A percentile compares a stretch with the other conserved stretches of the same genome.
Conservation (phyloP, 1,139 yeast genomes). For the Eremothecium gossypii region DNA sequence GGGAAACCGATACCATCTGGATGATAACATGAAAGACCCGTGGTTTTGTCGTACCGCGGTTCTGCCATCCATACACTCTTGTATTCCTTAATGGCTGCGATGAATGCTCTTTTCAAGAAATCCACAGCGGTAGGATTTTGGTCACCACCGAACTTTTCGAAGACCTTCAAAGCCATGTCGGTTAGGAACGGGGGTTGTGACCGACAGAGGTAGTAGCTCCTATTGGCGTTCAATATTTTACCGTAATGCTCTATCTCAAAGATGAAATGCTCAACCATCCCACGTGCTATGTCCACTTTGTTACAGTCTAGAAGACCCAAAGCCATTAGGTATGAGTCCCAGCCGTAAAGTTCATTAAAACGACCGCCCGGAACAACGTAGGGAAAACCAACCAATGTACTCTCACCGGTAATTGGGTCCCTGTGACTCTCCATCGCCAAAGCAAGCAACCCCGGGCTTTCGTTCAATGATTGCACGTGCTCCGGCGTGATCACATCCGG, state of each 20-base stretch:
- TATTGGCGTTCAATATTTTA: constrained; percentile 86
- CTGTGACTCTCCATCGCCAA: constrained; percentile 52
- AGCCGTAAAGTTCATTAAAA: constrained; percentile 91
- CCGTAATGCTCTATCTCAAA: constrained; percentile 89
- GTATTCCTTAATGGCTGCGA: constrained; percentile 85
- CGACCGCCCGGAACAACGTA: constrained; percentile 97
- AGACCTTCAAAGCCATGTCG: constrained; percentile 77
- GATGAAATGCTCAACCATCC: constrained; percentile 88
- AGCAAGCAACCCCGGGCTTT: constrained; percentile 79
- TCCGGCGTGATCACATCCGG: constrained; percentile 52
- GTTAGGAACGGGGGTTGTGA: constrained; percentile 98
- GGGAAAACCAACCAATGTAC: constrained; percentile 57
- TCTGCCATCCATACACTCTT: constrained; percentile 63
- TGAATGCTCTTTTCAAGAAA: constrained; percentile 53
- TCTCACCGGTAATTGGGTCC: constrained; percentile 42
- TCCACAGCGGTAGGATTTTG: constrained; percentile 41
- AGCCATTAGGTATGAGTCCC: constrained; percentile 96
- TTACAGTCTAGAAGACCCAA: constrained; percentile 65
- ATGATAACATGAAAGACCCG: constrained; percentile 84
- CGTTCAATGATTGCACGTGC: constrained; percentile 67
- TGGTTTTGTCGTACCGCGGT: constrained; percentile 66
- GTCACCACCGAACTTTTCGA: constrained; percentile 44
- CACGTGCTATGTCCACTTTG: constrained; percentile 62
- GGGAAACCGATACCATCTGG: constrained; percentile 90
- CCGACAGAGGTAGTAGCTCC: constrained; percentile 83